A percentile compares a stretch with the other conserved stretches of the same genome.
phyloP scores from a whole-genome alignment of 768 basidiomycete genomes.

The Phylloporus sp. region DNA sequence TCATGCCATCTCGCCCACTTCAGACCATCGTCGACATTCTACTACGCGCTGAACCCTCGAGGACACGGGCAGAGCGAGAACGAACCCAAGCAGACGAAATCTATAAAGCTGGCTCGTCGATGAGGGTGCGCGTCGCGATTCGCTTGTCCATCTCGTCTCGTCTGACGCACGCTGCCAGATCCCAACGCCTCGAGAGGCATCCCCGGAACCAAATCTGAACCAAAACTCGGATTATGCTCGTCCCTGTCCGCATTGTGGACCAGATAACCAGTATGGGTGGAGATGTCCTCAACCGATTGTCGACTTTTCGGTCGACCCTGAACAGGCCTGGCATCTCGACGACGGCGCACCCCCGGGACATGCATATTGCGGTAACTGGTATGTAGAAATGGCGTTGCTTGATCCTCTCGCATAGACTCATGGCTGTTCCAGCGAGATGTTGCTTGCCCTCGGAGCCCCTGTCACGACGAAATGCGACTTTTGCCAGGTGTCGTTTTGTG shows the following conservation, averaged over 20 bases:
- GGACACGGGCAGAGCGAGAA: slow-evolving; percentile 63
- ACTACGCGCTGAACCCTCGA: slow-evolving; percentile 65
- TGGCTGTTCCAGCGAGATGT: slow-evolving; percentile 51
- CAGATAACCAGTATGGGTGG: slow-evolving; percentile 73
- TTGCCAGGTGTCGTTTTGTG: slow-evolving; percentile 79
- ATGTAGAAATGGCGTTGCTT: slow-evolving; percentile 17
- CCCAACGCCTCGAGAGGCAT: slow-evolving; percentile 67
- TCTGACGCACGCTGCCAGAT: slow-evolving; percentile 41
- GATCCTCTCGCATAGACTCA: not conserved
- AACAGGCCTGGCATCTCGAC: slow-evolving; percentile 72
- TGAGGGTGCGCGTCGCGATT: slow-evolving; percentile 49
- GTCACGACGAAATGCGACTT: slow-evolving; percentile 80
- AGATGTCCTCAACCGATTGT: slow-evolving; percentile 74
- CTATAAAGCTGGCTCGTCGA: slow-evolving; percentile 54
- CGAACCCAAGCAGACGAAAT: slow-evolving; percentile 78
- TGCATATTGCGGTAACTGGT: slow-evolving; percentile 80
- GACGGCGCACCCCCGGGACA: slow-evolving; percentile 79
- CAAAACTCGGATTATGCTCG: slow-evolving; percentile 60
- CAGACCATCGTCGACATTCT: slow-evolving; percentile 70
- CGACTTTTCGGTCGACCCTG: slow-evolving; percentile 63
- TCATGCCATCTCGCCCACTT: slow-evolving; percentile 66
- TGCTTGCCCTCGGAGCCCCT: slow-evolving; percentile 69
- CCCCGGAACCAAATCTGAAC: slow-evolving; percentile 71
- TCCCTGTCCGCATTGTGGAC: slow-evolving; percentile 74
- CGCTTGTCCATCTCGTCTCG: not conserved